Conservation (phyloP, 805 yeast species). For the Wickerhamomyces pijperi region DNA sequence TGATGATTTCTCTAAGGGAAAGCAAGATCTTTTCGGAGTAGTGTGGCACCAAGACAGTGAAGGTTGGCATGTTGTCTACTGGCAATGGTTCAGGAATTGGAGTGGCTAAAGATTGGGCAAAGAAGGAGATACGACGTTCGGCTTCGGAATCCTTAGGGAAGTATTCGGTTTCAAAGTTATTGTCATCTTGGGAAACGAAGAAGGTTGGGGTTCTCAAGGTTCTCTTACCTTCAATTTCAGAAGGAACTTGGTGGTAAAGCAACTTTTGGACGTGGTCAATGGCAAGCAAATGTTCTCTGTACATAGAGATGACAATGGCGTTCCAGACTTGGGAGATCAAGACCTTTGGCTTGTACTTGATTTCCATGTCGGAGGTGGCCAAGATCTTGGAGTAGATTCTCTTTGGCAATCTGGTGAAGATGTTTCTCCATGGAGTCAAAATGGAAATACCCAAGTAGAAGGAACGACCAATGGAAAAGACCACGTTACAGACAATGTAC, state of each 20-base stretch:
- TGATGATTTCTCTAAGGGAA: conserved; percentile 89
- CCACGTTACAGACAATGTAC: conserved; percentile 93
- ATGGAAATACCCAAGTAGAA: conserved; percentile 98
- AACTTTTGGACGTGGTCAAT: conserved; percentile 97
- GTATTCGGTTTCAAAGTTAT: conserved; percentile 86
- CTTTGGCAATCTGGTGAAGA: conserved; percentile 95
- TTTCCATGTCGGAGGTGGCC: conserved; percentile 98
- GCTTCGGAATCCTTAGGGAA: conserved; percentile 97
- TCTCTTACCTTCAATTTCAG: conserved; percentile 96
- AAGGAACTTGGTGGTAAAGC: conserved; percentile 96
- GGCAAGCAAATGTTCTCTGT: conserved; percentile 96
- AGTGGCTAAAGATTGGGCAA: conserved; percentile 97
- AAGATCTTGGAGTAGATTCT: conserved; percentile 95
- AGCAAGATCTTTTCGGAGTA: conserved; percentile 88
- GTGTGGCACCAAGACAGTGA: conserved; percentile 94
- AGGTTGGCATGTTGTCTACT: conserved; percentile 99
- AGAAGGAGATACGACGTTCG: conserved; percentile 98
- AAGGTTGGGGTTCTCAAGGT: conserved; percentile 98
- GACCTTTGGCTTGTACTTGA: conserved; percentile 97
- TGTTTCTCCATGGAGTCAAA: conserved; percentile 99
- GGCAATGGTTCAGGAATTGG: conserved; percentile 99
- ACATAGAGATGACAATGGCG: conserved; percentile 97
- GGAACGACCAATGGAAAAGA: conserved; percentile 94
- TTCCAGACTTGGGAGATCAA: conserved; percentile 98
- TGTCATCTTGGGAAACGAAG: conserved; percentile 95